Percentiles rank a stretch among this genome's conserved stretches.
Evolutionary conservation across 257 asterid species (phyloP).

Genomic region (Solanum microdontum): DNA sequence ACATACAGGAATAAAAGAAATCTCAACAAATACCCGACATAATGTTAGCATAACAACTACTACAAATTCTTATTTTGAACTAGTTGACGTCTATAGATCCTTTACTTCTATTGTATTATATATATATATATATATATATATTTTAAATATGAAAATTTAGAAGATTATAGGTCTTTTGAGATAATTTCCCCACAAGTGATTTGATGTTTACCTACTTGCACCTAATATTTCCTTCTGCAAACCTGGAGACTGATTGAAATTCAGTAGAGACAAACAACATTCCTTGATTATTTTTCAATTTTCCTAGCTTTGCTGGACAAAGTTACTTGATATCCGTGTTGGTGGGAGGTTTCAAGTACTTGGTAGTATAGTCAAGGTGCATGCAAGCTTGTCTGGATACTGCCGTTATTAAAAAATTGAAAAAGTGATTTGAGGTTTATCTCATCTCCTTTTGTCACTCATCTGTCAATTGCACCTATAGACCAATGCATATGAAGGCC

Average conservation of each 20-base stretch:
- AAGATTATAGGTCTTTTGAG: not conserved
- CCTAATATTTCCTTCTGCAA: not conserved
- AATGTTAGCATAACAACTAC: not conserved
- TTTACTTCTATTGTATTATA: not conserved
- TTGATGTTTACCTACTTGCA: not conserved
- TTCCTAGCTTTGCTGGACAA: not conserved
- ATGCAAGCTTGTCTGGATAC: not conserved
- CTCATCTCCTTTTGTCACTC: not conserved
- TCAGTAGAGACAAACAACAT: not conserved
- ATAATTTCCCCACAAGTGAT: not conserved
- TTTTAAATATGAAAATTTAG: not conserved
- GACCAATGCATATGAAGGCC: not conserved
- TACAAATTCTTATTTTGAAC: not conserved
- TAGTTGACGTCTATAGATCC: not conserved
- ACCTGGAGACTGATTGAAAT: not conserved
- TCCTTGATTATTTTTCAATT: not conserved
- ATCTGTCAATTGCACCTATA: not conserved
- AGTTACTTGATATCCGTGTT: not conserved
- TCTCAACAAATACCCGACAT: not conserved
- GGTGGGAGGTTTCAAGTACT: not conserved
- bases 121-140: not conserved
- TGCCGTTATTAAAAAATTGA: not conserved
- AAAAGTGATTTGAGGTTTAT: not conserved
- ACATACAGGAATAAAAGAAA: not conserved
- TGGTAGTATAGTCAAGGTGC: not conserved